Base-by-base conservation (phyloP, 441 rosid species). In the Populus trichocarpa region DNA sequence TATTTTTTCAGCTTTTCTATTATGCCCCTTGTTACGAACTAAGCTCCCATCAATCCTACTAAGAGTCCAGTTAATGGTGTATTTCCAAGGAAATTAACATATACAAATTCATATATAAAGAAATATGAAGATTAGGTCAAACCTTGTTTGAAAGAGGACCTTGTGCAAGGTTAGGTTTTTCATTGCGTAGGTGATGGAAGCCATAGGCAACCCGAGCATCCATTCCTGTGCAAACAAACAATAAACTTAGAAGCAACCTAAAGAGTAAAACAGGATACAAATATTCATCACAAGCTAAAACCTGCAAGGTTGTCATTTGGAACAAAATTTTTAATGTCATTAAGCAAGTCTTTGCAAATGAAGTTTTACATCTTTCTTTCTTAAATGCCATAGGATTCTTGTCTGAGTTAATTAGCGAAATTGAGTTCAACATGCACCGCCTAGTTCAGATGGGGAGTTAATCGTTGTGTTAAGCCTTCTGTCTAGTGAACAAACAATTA, bases 171-270 rank as follows among this genome's bases (percentile, higher is more conserved):
- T 87, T 85, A 82, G 98, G 98, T 79, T 92, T 96, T 77, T 91
- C 95, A 79, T 92, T 91, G 22, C 98, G 97, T 83, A 96, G 85
- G 86, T 90, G 91, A 78, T 96, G 99, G 85, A 96, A 96, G 66
- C 99, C 95, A 76, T 93, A 94, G 69, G 97, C 99, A 75, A 96
- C 95, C 86, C 93, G 97, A 78, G 98, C 99, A 81, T 96, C 98
- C 99, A 96, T 96, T 76, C 98, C 98, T 94, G 80, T 33, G 80
- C 53, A 68, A 81, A 26, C 76, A 72, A 71, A 74, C 68, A 73
- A 73, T n/a, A 70, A 69, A 61, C 53, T 25, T 50, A 75, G 74
- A 68, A 73, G 61, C 76, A 63, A 32, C 28, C 36, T 3, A 83
- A n/a, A 8, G 68, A 16, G 57, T n/a, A n/a, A 26, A 67, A 35